Evolutionary conservation across 2,329 filamentous ascomycete genomes (phyloP), one percentile per base, ranked within the genome.

Genomic region (Penicillium sp.): DNA sequence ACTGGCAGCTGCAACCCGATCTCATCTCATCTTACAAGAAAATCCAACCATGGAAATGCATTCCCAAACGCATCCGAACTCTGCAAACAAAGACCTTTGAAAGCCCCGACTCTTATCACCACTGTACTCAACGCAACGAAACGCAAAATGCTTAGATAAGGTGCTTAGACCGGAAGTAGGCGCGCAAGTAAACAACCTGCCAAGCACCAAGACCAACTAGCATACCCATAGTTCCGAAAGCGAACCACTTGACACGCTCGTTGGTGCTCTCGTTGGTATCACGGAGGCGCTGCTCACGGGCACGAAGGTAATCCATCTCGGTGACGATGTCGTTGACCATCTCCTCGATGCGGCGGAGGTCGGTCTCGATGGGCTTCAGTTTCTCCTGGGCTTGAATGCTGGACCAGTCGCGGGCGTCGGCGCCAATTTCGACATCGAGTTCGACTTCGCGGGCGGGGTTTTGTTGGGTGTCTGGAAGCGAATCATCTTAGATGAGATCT

Each of bases 231-330:
- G 93, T 97, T 63, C 87, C 86, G 73, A 97, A 87, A 47, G 93
- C 93, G 77, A 99, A 99, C 92, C 91, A 97, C 82, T 97, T 99
- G 70, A 99, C 94, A 56, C 94, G 86, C 78, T 89, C 94, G 79
- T 99, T 99, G 64, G 94, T 99, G 82, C 93, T 97, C 87, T 99
- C 94, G 77, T 99, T 99, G 66, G 94, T 99, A 79, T 99, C 93
- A 74, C 94, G 84, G 67, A 99, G 84, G 81, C 91, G 96, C 84
- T 96, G 92, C 82, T 99, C 94, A 67, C 94, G 85, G 37, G 76
- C 69, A 63, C 94, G 85, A 67, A 99, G 85, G 79, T 97, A 99
- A 63, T 97, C 93, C 93, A 99, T 96, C 82, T 97, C 93, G 60
- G 77, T 77, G 47, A 97, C 93, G 61, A 97, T 86, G 79, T 97